Base-by-base conservation (phyloP, 768 basidiomycete genomes). In the Xerocomus potaroensis region DNA sequence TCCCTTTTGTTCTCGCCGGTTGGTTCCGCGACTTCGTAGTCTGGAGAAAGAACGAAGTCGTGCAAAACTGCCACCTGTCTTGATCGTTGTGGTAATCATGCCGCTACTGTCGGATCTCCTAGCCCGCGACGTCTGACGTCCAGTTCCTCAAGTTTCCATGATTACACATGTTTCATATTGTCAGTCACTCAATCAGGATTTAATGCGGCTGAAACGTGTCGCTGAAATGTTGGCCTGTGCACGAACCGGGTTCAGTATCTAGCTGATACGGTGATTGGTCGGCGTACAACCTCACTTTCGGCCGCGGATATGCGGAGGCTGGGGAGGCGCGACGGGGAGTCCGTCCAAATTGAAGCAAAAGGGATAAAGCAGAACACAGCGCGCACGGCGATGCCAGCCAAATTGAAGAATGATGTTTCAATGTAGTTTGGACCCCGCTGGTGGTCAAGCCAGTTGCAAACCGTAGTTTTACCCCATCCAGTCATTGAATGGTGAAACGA, bases 141-240 rank as follows among this genome's bases (percentile, higher is more conserved):
- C n/a, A 8, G 21, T 22, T 41, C 49, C 48, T 48, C 44, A 49
- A 16, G 59, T 54, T 56, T 54, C 57, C 52, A 50, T 47, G 53
- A 36, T 38, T 15, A 48, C 55, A 16, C 45, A 24, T 24, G 51
- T 54, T 52, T 59, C 60, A 54, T 34, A 36, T 29, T 45, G 43
- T 54, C 52, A 41, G 23, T 40, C 38, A 29, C 18, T 41, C 47
- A 19, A 51, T 56, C 50, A 38, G 57, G 51, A 43, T 37, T 49
- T 59, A 51, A 41, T 57, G 55, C 55, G 60, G 55, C 32, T 57
- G 51, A 63, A 65, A 53, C 61, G 49, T 50, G 53, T 60, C 48
- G 15, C 30, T 51, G 51, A 37, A 33, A 32, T n/a, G 47, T 21
- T 48, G 51, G 22, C 32, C 33, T 45, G 49, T 41, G 41, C 49